These are phyloP conservation scores for Xylaria cubensis DNA, from an alignment of 495 filamentous ascomycete genomes.

Conservation along the genomic window DNA sequence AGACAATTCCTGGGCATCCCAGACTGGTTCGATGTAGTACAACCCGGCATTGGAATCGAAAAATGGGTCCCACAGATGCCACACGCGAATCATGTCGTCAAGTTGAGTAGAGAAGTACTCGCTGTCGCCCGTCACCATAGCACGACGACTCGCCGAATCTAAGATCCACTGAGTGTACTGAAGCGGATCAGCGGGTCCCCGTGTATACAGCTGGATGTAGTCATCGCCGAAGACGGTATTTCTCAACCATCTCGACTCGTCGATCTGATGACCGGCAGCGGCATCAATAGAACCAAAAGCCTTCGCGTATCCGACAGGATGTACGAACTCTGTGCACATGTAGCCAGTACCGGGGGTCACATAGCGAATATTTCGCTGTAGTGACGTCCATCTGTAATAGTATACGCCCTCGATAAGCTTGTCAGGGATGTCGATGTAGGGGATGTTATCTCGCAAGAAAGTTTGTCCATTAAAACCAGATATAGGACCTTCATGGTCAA, in stretches of 20 bases:
- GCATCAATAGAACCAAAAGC: conserved; percentile 51
- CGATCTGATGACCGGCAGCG: conserved; percentile 53
- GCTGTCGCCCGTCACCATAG: conserved; percentile 49
- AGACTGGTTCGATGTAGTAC: conserved; percentile 51
- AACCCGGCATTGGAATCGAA: conserved; percentile 44
- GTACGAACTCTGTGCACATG: conserved; percentile 52
- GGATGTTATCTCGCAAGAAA: conserved; percentile 50
- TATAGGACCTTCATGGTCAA: conserved; percentile 43
- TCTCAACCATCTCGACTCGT: conserved; percentile 54
- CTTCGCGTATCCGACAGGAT: conserved; percentile 47
- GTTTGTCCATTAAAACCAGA: conserved; percentile 42
- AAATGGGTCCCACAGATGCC: conserved; percentile 49
- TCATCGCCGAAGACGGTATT: conserved; percentile 49
- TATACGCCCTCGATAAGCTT: conserved; percentile 52
- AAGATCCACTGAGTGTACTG: conserved; percentile 55
- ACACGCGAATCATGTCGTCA: conserved; percentile 49
- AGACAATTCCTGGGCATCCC: conserved; percentile 54
- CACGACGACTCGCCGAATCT: conserved; percentile 45
- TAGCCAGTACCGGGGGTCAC: conserved; percentile 50
- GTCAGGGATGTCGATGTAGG: conserved; percentile 57
- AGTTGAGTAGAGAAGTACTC: conserved; percentile 47
- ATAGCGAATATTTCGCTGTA: conserved; percentile 52
- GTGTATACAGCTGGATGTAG: conserved; percentile 51
- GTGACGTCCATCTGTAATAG: conserved; percentile 53
- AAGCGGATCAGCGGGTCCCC: conserved; percentile 49